These are phyloP conservation scores for Hansenula anomala DNA, from an alignment of 1,139 yeast genomes.

Conservation along the genomic window DNA sequence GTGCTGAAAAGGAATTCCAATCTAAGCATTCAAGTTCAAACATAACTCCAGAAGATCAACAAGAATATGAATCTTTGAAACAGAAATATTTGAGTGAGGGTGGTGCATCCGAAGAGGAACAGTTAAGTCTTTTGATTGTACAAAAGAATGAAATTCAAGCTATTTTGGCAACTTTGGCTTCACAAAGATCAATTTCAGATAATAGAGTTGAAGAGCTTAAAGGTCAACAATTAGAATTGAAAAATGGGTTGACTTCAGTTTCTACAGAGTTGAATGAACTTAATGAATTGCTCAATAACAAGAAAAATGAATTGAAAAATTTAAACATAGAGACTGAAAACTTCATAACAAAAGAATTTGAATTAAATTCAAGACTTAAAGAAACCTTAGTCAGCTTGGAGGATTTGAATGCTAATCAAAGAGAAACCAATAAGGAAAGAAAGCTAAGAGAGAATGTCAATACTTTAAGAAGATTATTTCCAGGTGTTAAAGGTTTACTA, in stretches of 20 bases:
- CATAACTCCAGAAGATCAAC: constrained; percentile 47
- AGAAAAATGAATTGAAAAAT: constrained; percentile 36
- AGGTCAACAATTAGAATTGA: constrained; percentile 22
- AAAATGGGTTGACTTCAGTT: constrained; percentile 29
- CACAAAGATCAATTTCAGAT: constrained; percentile 39
- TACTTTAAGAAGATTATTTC: constrained; percentile 63
- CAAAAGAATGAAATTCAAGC: constrained; percentile 40
- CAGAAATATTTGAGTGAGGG: constrained; percentile 51
- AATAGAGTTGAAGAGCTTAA: constrained; percentile 35
- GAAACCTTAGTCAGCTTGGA: constrained; percentile 59
- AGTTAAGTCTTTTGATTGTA: constrained; percentile 37
- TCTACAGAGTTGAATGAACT: constrained; percentile 24
- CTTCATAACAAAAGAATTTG: constrained; percentile 43
- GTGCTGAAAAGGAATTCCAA: constrained; percentile 39
- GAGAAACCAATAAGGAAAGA: constrained; percentile 70
- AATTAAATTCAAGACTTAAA: constrained; percentile 59
- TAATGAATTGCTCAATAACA: constrained; percentile 31
- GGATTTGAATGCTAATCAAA: constrained; percentile 68
- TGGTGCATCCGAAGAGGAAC: constrained; percentile 56
- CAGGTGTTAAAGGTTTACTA: constrained; percentile 79
- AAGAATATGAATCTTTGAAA: constrained; percentile 58
- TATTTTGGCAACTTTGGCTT: constrained; percentile 36
- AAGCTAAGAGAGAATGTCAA: constrained; percentile 68
- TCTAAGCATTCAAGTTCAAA: constrained; percentile 28
- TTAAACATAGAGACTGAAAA: constrained; percentile 44